These are phyloP conservation scores for Curvularia spicifera DNA, from an alignment of 2,329 filamentous ascomycete genomes.

Conservation along the genomic window DNA sequence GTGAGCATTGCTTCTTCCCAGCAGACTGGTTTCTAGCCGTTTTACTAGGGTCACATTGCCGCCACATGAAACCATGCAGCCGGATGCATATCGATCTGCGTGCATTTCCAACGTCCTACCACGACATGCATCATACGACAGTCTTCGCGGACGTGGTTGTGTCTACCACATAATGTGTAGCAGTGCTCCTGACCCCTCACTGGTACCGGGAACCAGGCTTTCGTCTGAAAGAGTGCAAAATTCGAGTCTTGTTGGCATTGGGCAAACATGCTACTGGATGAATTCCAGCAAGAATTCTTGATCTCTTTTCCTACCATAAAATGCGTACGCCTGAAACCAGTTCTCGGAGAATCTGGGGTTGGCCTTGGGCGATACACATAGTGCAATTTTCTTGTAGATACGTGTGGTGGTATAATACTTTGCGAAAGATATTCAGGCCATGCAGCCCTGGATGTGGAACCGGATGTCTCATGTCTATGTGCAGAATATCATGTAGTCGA, in stretches of 20 bases:
- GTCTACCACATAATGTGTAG: neutral
- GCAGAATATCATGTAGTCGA: neutral
- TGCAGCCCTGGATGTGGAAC: neutral
- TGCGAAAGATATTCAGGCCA: neutral
- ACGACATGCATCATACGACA: neutral
- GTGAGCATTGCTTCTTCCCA: constrained; percentile 1
- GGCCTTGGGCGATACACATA: neutral
- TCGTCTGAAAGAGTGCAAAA: neutral
- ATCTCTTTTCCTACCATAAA: neutral
- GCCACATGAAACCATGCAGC: neutral
- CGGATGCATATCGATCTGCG: neutral
- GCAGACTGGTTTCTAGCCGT: neutral
- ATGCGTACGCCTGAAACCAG: neutral
- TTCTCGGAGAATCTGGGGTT: neutral
- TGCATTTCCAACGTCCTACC: neutral
- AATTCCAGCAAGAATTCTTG: neutral
- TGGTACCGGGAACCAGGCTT: neutral
- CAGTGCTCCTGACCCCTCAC: neutral
- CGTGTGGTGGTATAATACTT: neutral
- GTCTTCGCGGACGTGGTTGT: neutral
- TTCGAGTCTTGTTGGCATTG: neutral
- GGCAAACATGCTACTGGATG: neutral
- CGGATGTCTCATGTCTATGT: neutral
- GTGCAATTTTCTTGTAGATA: neutral
- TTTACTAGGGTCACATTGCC: constrained; percentile 1